phyloP scores from a whole-genome alignment of 2,329 filamentous ascomycete species.

The Beauveria sp. region DNA sequence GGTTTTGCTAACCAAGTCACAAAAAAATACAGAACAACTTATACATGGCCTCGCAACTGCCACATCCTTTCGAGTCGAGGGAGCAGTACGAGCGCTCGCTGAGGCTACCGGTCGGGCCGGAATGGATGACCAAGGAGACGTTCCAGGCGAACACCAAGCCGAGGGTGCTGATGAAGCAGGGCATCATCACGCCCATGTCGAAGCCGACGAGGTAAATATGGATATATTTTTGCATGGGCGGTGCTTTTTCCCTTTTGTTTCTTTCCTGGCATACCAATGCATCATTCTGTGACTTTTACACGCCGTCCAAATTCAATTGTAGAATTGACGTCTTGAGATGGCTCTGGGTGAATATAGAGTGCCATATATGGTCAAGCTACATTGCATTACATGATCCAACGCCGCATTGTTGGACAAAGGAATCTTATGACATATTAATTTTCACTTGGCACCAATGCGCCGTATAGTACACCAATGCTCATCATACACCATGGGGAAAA shows the following conservation, averaged over 20 bases:
- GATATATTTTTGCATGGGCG: neutral
- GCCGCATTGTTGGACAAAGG: too few species aligned
- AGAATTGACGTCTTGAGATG: neutral
- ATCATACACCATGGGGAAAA: neutral
- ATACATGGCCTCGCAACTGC: constrained; percentile 76
- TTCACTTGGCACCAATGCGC: neutral
- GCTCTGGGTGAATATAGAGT: neutral
- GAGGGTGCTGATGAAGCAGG: constrained; percentile 82
- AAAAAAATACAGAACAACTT: constrained; percentile 58
- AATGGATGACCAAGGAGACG: constrained; percentile 95
- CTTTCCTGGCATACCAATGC: neutral
- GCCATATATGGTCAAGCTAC: neutral
- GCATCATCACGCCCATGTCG: constrained; percentile 79
- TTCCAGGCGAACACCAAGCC: constrained; percentile 89
- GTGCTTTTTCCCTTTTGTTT: neutral
- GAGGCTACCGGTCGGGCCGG: constrained; percentile 78
- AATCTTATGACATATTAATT: neutral
- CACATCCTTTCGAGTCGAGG: constrained; percentile 80
- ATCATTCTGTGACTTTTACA: neutral
- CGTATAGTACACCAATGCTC: neutral
- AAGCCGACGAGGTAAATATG: constrained; percentile 50
- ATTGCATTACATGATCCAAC: neutral
- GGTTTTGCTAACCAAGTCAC: constrained; percentile 12
- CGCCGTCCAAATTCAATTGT: too few species aligned
- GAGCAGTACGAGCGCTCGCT: constrained; percentile 88